phyloP scores from a whole-genome alignment of 768 basidiomycete species.

The Cubamyces lactineus region DNA sequence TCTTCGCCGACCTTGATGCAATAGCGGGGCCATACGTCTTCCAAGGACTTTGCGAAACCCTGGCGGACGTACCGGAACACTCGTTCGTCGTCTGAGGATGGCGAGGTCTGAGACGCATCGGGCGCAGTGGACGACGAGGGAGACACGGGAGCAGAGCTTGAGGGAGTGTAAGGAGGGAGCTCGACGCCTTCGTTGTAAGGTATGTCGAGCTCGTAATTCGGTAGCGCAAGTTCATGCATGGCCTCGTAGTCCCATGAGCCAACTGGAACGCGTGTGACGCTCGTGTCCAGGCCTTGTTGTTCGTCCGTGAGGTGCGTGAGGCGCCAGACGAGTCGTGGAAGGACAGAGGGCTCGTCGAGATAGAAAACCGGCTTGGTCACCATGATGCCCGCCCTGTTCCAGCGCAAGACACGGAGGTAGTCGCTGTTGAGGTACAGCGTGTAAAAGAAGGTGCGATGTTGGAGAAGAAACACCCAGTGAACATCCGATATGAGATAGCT shows the following conservation, averaged over 20 bases:
- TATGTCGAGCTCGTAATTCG: neutral
- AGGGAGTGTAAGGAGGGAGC: neutral
- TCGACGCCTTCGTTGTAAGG: neutral
- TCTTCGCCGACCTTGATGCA: slow-evolving; percentile 6
- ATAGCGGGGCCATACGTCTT: neutral
- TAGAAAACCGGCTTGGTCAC: neutral
- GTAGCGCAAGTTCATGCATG: neutral
- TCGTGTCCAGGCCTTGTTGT: neutral
- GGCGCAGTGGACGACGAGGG: neutral
- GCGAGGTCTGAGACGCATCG: neutral
- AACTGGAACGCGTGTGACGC: neutral
- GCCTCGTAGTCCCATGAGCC: neutral
- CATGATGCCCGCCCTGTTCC: neutral
- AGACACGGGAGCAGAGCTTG: neutral
- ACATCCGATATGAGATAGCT: too few species aligned
- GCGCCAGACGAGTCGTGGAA: neutral
- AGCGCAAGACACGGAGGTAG: neutral
- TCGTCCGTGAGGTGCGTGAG: neutral
- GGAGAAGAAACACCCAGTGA: neutral
- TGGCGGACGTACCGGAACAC: neutral
- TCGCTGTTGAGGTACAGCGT: neutral
- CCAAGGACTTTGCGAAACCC: neutral
- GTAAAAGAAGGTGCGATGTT: neutral
- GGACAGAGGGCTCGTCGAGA: neutral
- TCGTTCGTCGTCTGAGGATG: neutral